These are phyloP conservation scores for Craterostigma plantagineum DNA, from an alignment of 257 asterid genomes.

Conservation along the genomic window DNA sequence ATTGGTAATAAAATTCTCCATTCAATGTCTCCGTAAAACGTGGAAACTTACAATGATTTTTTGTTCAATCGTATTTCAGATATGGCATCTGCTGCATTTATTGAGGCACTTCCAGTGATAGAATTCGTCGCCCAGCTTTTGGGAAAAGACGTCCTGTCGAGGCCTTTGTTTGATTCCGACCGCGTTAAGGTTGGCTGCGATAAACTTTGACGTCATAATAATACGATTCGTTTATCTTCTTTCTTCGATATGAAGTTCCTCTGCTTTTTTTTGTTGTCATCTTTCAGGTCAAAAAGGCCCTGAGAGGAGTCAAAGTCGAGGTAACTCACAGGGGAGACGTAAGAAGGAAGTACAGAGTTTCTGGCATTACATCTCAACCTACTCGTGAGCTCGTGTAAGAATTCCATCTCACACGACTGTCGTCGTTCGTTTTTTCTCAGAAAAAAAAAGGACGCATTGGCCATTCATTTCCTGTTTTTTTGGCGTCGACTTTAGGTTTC, in stretches of 20 bases:
- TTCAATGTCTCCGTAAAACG: neutral
- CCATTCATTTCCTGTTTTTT: neutral
- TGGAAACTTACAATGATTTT: neutral
- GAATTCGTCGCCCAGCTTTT: conserved; percentile 81
- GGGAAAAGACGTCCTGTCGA: conserved; percentile 73
- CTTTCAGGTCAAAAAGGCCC: conserved; percentile 88
- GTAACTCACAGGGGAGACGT: conserved; percentile 93
- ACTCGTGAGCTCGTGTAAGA: conserved; percentile 92
- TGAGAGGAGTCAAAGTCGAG: conserved; percentile 97
- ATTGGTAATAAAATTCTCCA: conserved; percentile 32
- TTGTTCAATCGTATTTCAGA: conserved; percentile 22
- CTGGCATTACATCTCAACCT: conserved; percentile 86
- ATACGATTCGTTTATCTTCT: conserved; percentile 1
- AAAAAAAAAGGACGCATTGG: neutral
- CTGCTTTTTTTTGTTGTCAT: neutral
- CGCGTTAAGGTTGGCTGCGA: conserved; percentile 57
- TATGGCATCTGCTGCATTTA: conserved; percentile 98
- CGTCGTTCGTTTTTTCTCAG: no score
- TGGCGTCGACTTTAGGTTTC: conserved; percentile 45
- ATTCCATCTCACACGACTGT: no score
- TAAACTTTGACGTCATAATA: neutral
- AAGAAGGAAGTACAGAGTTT: conserved; percentile 84
- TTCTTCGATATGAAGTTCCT: neutral
- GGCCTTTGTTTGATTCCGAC: conserved; percentile 84
- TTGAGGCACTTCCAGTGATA: conserved; percentile 91